Base-by-base conservation (phyloP, 208 protist species). In the Angomonas ambiguus region DNA sequence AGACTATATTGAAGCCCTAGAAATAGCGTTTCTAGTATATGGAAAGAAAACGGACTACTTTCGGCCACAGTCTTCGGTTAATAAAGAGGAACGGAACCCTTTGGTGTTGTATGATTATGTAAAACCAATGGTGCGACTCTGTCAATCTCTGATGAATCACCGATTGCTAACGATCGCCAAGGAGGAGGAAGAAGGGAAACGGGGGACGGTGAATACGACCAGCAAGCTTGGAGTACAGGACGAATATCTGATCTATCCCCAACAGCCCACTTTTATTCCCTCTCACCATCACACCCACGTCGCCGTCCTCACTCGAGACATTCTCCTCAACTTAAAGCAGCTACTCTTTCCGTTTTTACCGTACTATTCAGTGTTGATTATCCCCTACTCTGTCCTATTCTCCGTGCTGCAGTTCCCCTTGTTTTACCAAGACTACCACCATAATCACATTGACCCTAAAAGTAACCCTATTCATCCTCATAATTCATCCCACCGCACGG, bases 331-430 rank as follows among this genome's bases (percentile, higher is more conserved):
- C 34, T 2, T 95, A 49, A 84, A 93, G 24, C 77, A 85, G 34
- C 87, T 65, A 32, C 84, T 95, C 35, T 31, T 86, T 65, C 89
- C 89, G 2, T 92, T 92, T 74, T 63, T 90, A 62, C 59, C 74
- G 20, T 74, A 91, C 64, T 95, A 93, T 69, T 92, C 86, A 8
- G 77, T 80, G 2, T 65, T 92, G 1, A 85, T 95, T 22, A 88
- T 95, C 64, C 85, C 87, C 24, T 80, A 53, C 76, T 90, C 70
- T 5, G 5, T 20, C 49, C 25, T 32, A 10, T 41, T 42, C 22
- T 5, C 49, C 25, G 13, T 20, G 8, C 25, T 27, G n/a, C 49
- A 56, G 16, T 28, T 20, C 49, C 49, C 24, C 24, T 5, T 56
- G 16, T 56, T 56, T 56, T 5, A 56, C 6, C 16, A 56, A 28